These are phyloP conservation scores for Mycosphaerelloides madeirae DNA, from an alignment of 2,329 filamentous ascomycete species.

Conservation along the genomic window DNA sequence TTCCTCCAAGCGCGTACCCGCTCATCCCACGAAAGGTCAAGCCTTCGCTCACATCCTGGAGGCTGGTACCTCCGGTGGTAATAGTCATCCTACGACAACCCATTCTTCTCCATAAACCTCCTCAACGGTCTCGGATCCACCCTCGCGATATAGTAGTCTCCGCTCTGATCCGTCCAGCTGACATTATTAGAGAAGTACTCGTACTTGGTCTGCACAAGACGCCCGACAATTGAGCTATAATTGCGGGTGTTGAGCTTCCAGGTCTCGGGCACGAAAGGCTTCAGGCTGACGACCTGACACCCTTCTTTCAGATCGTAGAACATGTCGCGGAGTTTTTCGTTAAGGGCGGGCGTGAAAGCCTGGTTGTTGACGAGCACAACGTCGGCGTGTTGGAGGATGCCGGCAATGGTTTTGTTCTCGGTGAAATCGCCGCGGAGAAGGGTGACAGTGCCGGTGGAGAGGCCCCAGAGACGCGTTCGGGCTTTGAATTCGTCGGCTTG, in stretches of 20 bases:
- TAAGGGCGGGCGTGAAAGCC: constrained; percentile 83
- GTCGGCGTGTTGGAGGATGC: constrained; percentile 75
- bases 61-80: no score
- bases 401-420: constrained; percentile 63
- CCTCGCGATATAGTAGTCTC: constrained; percentile 82
- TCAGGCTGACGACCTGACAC: constrained; percentile 83
- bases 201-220: constrained; percentile 69
- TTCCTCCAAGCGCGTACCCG: no score
- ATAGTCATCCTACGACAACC: constrained; percentile 6
- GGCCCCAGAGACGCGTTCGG: constrained; percentile 85
- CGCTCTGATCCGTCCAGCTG: constrained; percentile 78
- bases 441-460: constrained; percentile 71
- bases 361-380: constrained; percentile 99
- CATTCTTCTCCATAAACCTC: constrained; percentile 42
- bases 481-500: constrained; percentile 79
- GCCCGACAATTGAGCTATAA: constrained; percentile 73
- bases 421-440: constrained; percentile 83
- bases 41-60: no score
- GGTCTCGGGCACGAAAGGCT: constrained; percentile 79
- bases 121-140: constrained; percentile 59
- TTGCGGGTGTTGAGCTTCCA: constrained; percentile 71
- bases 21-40: no score
- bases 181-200: constrained; percentile 67
- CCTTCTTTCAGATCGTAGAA: constrained; percentile 91
- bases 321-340: constrained; percentile 77